Evolutionary conservation across 2,329 filamentous ascomycete species (phyloP), one percentile per base, ranked within the genome.

Genomic region (Sclerotinia sclerotiorum): DNA sequence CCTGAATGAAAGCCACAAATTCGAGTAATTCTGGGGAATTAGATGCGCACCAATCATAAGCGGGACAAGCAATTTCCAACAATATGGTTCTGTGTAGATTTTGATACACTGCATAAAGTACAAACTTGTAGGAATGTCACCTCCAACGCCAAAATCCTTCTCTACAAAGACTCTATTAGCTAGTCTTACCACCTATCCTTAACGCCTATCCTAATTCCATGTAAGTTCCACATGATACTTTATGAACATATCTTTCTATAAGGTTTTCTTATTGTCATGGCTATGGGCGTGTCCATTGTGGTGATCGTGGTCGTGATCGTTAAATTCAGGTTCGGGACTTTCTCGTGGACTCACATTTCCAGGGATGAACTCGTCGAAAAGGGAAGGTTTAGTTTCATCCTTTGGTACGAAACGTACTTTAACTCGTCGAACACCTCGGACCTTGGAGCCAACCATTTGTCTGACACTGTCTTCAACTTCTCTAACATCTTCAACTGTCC

Each of bases 401-500:
- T 87, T 87, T 49, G 90, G 86, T 42, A 95, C 87, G 77, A 98
- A 98, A 54, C 93, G 88, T 64, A 98, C 85, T 70, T 91, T 90
- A 46, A 99, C 86, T 71, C 91, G 87, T 78, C 93, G 89, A 51
- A 95, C 92, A 1, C 95, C 94, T 70, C 92, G 87, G 19, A 97
- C 91, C 73, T 90, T 91, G 70, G 84, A 82, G 39, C 92, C 93
- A 35, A 97, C 85, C 68, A 84, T 84, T 56, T 88, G 84, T 70
- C 95, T 87, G 48, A 98, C 84, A 3, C 84, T 81, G 48, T 90
- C 86, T 79, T 99, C 95, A 19, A 97, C 83, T 21, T 84, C 81
- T 49, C 87, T 84, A 10, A 89, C 86, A 67, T 90, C 86, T 65
- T 88, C 86, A 7, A 99, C 82, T 0, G 90, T 90, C 90, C 91